Evolutionary conservation across 306 rosid genomes (phyloP).

Genomic region (Pterocarpus macrocarpus): DNA sequence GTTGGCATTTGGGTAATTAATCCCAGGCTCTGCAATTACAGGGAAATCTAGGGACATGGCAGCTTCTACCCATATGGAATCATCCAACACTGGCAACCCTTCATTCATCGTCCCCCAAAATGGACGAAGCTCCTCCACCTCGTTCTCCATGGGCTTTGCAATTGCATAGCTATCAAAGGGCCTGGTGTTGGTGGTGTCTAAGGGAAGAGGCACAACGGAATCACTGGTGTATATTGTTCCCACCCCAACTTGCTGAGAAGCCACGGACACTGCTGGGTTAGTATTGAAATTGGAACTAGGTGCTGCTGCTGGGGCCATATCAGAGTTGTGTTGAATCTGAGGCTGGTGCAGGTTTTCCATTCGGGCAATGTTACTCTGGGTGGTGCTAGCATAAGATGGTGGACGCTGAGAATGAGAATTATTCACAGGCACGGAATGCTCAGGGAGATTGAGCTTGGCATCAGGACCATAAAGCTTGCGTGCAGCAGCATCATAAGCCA

Average conservation of each 20-base stretch:
- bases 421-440: conserved; percentile 9
- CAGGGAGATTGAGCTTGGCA: conserved; percentile 87
- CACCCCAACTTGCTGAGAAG: conserved; percentile 42
- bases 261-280: background rate
- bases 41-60: conserved; percentile 75
- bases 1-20: conserved; percentile 34
- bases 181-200: background rate
- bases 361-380: background rate
- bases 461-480: conserved; percentile 77
- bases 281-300: background rate
- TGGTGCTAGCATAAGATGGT: conserved; percentile 1
- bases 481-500: conserved; percentile 87
- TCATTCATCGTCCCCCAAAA: conserved; percentile 59
- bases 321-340: conserved; percentile 11
- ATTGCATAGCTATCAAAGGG: background rate
- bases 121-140: conserved; percentile 44
- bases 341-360: conserved; percentile 20
- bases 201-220: conserved; percentile 39
- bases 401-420: conserved; percentile 25
- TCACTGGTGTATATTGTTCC: conserved; percentile 33
- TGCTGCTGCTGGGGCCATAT: background rate
- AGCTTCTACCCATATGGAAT: conserved; percentile 80
- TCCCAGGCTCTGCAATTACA: conserved; percentile 39
- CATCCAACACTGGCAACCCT: conserved; percentile 56
- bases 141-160: conserved; percentile 13